Evolutionary conservation across 176 grass and related monocot genomes (phyloP).

Genomic region (Tillandsia fasciculata): DNA sequence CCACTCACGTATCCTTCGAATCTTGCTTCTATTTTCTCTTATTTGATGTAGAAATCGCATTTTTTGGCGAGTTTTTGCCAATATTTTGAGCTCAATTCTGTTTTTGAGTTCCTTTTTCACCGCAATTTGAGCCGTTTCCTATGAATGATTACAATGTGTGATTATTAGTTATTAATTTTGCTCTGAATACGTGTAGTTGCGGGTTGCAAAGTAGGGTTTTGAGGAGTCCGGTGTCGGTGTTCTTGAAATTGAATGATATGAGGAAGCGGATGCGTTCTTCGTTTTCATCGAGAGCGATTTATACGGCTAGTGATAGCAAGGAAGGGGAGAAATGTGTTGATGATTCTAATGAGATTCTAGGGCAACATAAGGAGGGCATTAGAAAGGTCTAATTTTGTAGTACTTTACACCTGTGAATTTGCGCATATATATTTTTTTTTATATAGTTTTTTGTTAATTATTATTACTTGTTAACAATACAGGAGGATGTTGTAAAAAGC

Average conservation of each 20-base stretch:
- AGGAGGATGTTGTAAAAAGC: constrained; percentile 49
- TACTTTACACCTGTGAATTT: neutral
- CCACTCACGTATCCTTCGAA: too few species aligned
- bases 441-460: constrained; percentile 6
- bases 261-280: constrained; percentile 23
- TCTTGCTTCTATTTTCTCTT: too few species aligned
- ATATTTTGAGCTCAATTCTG: too few species aligned
- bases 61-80: too few species aligned
- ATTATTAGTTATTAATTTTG: neutral
- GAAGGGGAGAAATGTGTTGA: constrained; percentile 18
- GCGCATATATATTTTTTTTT: constrained; percentile 6
- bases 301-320: constrained; percentile 26
- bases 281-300: constrained; percentile 34
- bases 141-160: neutral
- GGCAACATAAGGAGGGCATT: neutral
- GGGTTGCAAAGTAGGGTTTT: constrained; percentile 16
- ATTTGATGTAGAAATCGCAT: too few species aligned
- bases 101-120: too few species aligned
- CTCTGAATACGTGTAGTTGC: constrained; percentile 12
- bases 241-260: constrained; percentile 28
- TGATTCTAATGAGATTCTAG: constrained; percentile 2
- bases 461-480: constrained; percentile 2
- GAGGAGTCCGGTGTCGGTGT: constrained; percentile 16
- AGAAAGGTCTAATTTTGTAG: constrained; percentile 24
- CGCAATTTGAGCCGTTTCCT: neutral